phyloP scores from a whole-genome alignment of 2,329 filamentous ascomycete genomes.

The Bipolaris oryzae region DNA sequence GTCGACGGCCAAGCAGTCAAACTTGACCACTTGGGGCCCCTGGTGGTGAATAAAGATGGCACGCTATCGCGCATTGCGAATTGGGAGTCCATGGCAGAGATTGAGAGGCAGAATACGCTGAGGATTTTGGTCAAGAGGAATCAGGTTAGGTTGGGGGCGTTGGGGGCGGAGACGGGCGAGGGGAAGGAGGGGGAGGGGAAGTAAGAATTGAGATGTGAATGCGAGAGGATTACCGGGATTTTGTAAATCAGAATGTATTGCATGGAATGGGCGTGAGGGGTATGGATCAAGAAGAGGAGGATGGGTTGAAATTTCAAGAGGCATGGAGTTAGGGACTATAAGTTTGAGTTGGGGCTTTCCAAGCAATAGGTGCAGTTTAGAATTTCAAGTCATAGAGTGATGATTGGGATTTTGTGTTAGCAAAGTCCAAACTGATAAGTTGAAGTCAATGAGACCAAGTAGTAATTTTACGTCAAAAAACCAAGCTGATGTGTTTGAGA shows the following conservation, averaged over 20 bases:
- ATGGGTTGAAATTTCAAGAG: too few species aligned
- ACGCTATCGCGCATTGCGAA: slow-evolving; percentile 73
- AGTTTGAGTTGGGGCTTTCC: too few species aligned
- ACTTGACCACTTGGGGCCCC: slow-evolving; percentile 72
- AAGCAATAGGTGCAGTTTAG: too few species aligned
- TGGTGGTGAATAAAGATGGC: slow-evolving; percentile 76
- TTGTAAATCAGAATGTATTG: background rate
- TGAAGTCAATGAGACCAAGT: too few species aligned
- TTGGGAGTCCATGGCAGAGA: slow-evolving; percentile 73
- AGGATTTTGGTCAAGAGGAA: slow-evolving; percentile 72
- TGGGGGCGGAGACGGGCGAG: slow-evolving; percentile 51
- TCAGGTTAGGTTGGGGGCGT: slow-evolving; percentile 62
- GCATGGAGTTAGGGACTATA: too few species aligned
- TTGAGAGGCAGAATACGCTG: slow-evolving; percentile 71
- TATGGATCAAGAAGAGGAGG: too few species aligned
- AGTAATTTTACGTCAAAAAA: too few species aligned
- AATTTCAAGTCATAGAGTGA: background rate
- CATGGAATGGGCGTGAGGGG: too few species aligned
- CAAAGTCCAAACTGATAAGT: too few species aligned
- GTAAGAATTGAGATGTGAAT: too few species aligned
- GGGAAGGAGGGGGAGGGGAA: background rate
- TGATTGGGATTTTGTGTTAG: too few species aligned
- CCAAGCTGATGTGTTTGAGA: too few species aligned
- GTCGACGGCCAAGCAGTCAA: slow-evolving; percentile 53
- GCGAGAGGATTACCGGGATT: background rate